Percentiles rank a stretch among this genome's conserved stretches.
phyloP scores from a whole-genome alignment of 2,329 filamentous ascomycete genomes.

The Botrytis galanthina region DNA sequence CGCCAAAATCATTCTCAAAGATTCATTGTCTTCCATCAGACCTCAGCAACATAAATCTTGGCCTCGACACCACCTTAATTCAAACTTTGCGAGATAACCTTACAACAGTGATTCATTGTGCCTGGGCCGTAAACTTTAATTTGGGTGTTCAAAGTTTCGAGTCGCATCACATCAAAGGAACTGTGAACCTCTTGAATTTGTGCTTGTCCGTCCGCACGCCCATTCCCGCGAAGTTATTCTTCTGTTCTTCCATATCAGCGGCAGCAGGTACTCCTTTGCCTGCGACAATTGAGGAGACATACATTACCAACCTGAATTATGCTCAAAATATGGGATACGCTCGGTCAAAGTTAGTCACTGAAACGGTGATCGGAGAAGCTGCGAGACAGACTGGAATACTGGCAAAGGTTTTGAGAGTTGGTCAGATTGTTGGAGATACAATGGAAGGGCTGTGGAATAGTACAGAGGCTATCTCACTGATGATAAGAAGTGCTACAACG shows the following conservation, averaged over 20 bases:
- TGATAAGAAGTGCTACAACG: conserved; percentile 47
- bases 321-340: conserved; percentile 53
- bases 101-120: conserved; percentile 49
- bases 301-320: conserved; percentile 27
- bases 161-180: conserved; percentile 44
- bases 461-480: conserved; percentile 52
- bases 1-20: conserved; percentile 35
- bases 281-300: conserved; percentile 40
- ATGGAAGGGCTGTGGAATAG: conserved; percentile 50
- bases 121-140: conserved; percentile 59
- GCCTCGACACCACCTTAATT: conserved; percentile 39
- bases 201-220: conserved; percentile 36
- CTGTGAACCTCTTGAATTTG: conserved; percentile 45
- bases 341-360: conserved; percentile 49
- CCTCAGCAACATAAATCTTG: conserved; percentile 43
- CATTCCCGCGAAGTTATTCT: conserved; percentile 38
- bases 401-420: conserved; percentile 46
- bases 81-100: conserved; percentile 38
- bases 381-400: conserved; percentile 38
- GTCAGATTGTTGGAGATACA: conserved; percentile 51
- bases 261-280: conserved; percentile 36
- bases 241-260: conserved; percentile 42
- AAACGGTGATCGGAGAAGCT: conserved; percentile 44
- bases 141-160: conserved; percentile 51
- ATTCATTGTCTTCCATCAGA: conserved; percentile 42